Conservation (phyloP, 2,329 filamentous ascomycete genomes). For the Paraphoma chrysanthemicola region DNA sequence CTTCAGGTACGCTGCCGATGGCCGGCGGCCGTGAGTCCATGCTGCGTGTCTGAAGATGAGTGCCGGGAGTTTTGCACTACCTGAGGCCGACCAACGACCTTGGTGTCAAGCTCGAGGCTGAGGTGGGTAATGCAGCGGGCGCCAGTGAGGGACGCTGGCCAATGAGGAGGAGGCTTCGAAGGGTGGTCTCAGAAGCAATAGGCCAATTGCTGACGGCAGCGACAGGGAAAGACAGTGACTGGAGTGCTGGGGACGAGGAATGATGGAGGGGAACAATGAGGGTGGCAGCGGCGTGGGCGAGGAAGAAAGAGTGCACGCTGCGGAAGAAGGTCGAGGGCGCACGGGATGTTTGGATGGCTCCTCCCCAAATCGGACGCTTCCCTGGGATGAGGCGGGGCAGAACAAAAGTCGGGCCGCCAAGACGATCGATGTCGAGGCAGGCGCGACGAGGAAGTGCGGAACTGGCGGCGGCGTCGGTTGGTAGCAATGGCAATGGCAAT, state of each 20-base stretch:
- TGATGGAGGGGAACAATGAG: conserved; percentile 5
- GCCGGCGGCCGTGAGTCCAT: conserved; percentile 40
- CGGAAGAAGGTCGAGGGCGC: conserved; percentile 17
- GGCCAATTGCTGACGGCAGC: conserved; percentile 7
- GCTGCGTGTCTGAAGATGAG: conserved; percentile 10
- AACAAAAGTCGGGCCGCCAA: conserved; percentile 13
- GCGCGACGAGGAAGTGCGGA: neutral
- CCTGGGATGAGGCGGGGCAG: conserved; percentile 32
- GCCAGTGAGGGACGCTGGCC: conserved; percentile 24
- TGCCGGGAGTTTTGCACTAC: conserved; percentile 21
- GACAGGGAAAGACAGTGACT: neutral
- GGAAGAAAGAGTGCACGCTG: neutral
- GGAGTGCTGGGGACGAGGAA: neutral
- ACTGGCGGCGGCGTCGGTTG: neutral
- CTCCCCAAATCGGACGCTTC: conserved; percentile 28
- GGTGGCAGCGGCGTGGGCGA: conserved; percentile 23
- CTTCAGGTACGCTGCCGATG: conserved; percentile 35
- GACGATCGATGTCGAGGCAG: neutral
- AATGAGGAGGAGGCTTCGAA: conserved; percentile 23
- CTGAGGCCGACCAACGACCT: neutral
- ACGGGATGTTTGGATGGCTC: conserved; percentile 1
- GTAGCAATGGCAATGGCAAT: neutral
- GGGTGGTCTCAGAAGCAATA: conserved; percentile 12
- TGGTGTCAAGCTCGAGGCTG: conserved; percentile 12
- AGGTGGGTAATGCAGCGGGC: conserved; percentile 32